Conservation (phyloP, 129 eudicot genomes). For the Chrysanthemum lavandulifolium region DNA sequence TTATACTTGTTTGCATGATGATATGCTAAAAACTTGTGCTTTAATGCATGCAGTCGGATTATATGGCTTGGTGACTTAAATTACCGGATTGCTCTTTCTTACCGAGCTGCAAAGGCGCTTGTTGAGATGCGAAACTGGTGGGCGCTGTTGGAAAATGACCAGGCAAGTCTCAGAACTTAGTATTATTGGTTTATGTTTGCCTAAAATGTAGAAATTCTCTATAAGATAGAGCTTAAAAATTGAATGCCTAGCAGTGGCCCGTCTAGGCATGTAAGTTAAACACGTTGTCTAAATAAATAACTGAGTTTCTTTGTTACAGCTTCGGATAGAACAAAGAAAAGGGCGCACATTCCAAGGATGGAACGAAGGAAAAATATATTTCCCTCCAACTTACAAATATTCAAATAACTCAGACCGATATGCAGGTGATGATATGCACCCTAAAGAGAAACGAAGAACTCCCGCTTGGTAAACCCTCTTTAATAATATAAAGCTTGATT, state of each 20-base stretch:
- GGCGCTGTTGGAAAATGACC: conserved; percentile 86
- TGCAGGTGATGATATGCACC: conserved; percentile 87
- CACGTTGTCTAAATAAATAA: not conserved
- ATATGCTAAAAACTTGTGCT: conserved; percentile 4
- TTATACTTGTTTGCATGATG: not conserved
- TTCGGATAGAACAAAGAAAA: conserved; percentile 73
- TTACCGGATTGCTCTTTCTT: conserved; percentile 84
- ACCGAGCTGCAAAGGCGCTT: conserved; percentile 90
- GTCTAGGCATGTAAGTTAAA: too few relatives aligned
- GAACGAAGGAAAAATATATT: conserved; percentile 90
- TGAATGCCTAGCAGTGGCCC: too few relatives aligned
- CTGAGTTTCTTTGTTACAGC: conserved; percentile 39
- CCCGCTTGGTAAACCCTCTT: conserved; percentile 80
- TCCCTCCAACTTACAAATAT: conserved; percentile 97
- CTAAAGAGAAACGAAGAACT: conserved; percentile 90
- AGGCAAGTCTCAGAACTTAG: conserved; percentile 50
- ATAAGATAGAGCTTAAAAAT: too few relatives aligned
- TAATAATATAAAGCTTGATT: not conserved
- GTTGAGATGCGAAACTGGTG: conserved; percentile 97
- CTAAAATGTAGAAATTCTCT: too few relatives aligned
- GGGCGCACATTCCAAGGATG: conserved; percentile 87
- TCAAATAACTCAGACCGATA: conserved; percentile 93
- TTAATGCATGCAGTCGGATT: conserved; percentile 55
- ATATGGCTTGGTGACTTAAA: conserved; percentile 98
- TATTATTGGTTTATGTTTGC: not conserved